phyloP scores from a whole-genome alignment of 352 stramenopile species.

The Pythium brassicae region DNA sequence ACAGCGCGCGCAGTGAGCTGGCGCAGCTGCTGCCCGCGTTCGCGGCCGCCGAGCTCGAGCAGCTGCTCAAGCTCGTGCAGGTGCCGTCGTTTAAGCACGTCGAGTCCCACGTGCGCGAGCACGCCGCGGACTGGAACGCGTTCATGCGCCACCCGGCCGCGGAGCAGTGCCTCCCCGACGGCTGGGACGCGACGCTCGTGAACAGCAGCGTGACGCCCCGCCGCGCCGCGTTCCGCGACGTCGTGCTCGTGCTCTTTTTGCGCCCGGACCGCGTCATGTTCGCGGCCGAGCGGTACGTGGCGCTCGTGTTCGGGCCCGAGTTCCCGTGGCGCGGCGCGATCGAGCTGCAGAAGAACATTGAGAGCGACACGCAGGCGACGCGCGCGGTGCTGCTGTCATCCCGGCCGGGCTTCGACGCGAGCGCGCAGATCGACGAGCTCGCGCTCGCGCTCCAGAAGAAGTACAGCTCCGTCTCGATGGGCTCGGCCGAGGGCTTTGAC shows the following conservation, averaged over 20 bases:
- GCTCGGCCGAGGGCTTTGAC: slow-evolving; percentile 95
- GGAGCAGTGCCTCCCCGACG: slow-evolving; percentile 63
- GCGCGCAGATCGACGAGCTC: slow-evolving; percentile 94
- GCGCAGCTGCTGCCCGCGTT: slow-evolving; percentile 49
- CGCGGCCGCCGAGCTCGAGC: slow-evolving; percentile 68
- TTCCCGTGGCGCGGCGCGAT: slow-evolving; percentile 96
- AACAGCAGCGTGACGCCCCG: slow-evolving; percentile 33
- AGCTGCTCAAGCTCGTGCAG: slow-evolving; percentile 77
- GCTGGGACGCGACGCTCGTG: slow-evolving; percentile 50
- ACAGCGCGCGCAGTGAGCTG: slow-evolving; percentile 37
- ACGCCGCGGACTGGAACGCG: slow-evolving; percentile 61
- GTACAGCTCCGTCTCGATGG: slow-evolving; percentile 98
- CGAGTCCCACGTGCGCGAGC: slow-evolving; percentile 55
- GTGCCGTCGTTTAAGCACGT: slow-evolving; percentile 80
- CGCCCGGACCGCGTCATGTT: slow-evolving; percentile 87
- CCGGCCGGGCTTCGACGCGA: slow-evolving; percentile 97
- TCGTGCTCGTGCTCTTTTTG: slow-evolving; percentile 84
- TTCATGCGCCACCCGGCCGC: slow-evolving; percentile 79
- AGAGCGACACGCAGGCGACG: slow-evolving; percentile 87
- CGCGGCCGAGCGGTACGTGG: slow-evolving; percentile 71
- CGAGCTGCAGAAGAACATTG: slow-evolving; percentile 91
- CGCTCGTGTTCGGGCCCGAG: slow-evolving; percentile 81
- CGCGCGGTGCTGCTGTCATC: slow-evolving; percentile 96
- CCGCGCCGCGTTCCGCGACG: slow-evolving; percentile 68
- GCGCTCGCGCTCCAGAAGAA: slow-evolving; percentile 88